phyloP scores from a whole-genome alignment of 306 rosid species.

The Rubus parviflorus region DNA sequence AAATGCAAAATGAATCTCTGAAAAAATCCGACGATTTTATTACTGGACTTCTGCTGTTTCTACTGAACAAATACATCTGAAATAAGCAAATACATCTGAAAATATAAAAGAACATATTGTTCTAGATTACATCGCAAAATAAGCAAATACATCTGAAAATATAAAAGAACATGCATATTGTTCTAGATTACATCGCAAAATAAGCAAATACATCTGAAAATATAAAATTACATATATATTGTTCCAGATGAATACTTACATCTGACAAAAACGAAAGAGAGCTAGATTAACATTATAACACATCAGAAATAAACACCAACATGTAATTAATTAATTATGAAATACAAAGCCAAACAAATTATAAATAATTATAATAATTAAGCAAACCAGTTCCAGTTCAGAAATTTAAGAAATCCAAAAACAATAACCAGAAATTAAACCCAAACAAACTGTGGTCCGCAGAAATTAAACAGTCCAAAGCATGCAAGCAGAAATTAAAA shows the following conservation, averaged over 20 bases:
- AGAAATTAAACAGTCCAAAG: not conserved
- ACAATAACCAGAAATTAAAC: not conserved
- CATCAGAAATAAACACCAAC: not conserved
- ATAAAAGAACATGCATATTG: too few species aligned
- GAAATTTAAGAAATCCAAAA: not conserved
- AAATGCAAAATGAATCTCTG: not conserved
- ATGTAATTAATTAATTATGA: too few species aligned
- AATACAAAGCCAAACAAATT: not conserved
- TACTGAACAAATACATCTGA: not conserved
- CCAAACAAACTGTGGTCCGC: not conserved
- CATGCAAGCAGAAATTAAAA: not conserved
- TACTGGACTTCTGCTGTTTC: not conserved
- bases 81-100: not conserved
- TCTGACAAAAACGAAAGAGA: not conserved
- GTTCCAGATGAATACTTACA: not conserved
- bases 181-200: not conserved
- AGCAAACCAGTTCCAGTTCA: not conserved
- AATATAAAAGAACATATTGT: not conserved
- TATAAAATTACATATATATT: too few species aligned
- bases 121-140: not conserved
- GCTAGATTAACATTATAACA: too few species aligned
- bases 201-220: not conserved
- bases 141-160: not conserved
- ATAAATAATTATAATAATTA: not conserved
- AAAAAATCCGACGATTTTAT: not conserved